These are phyloP conservation scores for Silybum marianum DNA, from an alignment of 129 eudicot species.

Conservation along the genomic window DNA sequence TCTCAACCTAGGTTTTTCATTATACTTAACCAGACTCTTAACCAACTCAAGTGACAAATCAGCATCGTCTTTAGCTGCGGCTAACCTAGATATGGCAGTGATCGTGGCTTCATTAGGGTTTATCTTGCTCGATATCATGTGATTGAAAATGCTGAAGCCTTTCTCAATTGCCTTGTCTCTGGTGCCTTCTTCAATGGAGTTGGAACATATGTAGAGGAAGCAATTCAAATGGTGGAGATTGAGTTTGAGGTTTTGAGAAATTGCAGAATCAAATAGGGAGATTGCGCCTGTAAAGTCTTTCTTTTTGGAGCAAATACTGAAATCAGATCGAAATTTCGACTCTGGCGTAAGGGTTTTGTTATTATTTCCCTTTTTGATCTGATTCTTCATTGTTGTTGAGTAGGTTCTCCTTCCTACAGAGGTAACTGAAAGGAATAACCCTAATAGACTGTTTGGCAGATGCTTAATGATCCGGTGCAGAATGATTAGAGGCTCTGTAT, in stretches of 20 bases:
- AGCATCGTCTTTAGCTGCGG: conserved; percentile 59
- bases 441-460: conserved; percentile 13
- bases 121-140: conserved; percentile 45
- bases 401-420: background rate
- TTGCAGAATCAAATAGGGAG: conserved; percentile 58
- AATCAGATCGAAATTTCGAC: conserved; percentile 50
- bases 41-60: conserved; percentile 58
- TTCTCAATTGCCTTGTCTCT: conserved; percentile 45
- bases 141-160: conserved; percentile 54
- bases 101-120: conserved; percentile 70
- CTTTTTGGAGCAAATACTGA: conserved; percentile 57
- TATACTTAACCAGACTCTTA: conserved; percentile 39
- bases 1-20: conserved; percentile 53
- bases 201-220: conserved; percentile 72
- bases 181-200: conserved; percentile 37
- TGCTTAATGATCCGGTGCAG: background rate
- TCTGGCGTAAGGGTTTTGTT: conserved; percentile 54
- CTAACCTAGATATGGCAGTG: conserved; percentile 60
- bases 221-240: conserved; percentile 59
- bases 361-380: conserved; percentile 33
- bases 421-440: conserved; percentile 11
- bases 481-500: background rate
- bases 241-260: conserved; percentile 47
- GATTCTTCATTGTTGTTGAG: conserved; percentile 25
- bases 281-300: conserved; percentile 55